Conservation (phyloP, 305 asterid genomes). For the Fraxinus greggii region DNA sequence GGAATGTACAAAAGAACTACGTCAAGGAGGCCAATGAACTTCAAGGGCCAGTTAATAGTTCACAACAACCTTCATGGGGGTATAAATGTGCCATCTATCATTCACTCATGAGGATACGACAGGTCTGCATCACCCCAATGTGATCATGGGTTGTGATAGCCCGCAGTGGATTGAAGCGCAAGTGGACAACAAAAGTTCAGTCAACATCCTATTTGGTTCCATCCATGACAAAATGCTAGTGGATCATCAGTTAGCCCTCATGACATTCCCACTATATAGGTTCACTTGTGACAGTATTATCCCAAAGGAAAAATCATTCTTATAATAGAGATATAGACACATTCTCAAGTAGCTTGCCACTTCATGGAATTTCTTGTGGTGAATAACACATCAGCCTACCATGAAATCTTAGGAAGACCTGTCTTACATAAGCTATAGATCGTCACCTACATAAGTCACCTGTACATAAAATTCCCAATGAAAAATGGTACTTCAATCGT, state of each 20-base stretch:
- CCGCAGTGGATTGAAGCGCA: no score
- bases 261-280: background rate
- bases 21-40: background rate
- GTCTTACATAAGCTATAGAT: no score
- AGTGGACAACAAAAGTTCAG: background rate
- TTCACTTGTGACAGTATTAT: background rate
- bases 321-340: background rate
- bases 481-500: background rate
- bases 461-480: background rate
- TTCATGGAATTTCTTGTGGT: background rate
- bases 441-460: background rate
- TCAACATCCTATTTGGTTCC: no score
- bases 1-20: background rate
- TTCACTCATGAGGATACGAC: background rate
- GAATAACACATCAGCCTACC: no score
- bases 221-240: background rate
- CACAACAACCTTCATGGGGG: background rate
- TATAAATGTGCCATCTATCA: background rate
- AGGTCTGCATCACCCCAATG: no score
- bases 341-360: background rate
- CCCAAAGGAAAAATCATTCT: background rate
- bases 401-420: background rate
- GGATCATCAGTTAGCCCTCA: background rate
- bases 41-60: background rate
- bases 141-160: background rate